Evolutionary conservation across 768 basidiomycete species (phyloP).

Genomic region (Mycena pura): DNA sequence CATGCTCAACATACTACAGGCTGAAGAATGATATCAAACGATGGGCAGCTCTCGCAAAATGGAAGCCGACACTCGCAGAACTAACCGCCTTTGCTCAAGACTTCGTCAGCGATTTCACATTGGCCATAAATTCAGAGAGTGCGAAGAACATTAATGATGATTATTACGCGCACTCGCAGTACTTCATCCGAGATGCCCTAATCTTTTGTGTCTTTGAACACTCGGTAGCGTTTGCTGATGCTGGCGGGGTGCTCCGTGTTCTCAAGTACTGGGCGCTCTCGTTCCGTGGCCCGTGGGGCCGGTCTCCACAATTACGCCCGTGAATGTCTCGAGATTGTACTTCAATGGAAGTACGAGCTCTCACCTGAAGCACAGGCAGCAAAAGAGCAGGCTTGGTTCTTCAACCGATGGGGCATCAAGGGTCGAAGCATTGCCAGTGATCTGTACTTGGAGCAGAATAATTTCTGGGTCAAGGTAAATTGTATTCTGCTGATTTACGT

Average conservation of each 20-base stretch:
- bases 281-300: slow-evolving; percentile 40
- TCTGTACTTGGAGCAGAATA: slow-evolving; percentile 40
- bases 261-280: slow-evolving; percentile 35
- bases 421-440: slow-evolving; percentile 37
- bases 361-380: slow-evolving; percentile 13
- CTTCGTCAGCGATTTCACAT: slow-evolving; percentile 7
- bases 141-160: slow-evolving; percentile 7
- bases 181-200: slow-evolving; percentile 38
- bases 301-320: slow-evolving; percentile 41
- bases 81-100: slow-evolving; percentile 6
- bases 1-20: neutral
- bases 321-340: slow-evolving; percentile 31
- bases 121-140: neutral
- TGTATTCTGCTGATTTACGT: too few relatives aligned
- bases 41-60: slow-evolving; percentile 12
- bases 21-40: slow-evolving; percentile 15
- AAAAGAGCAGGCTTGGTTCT: slow-evolving; percentile 35
- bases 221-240: slow-evolving; percentile 37
- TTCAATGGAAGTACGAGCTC: slow-evolving; percentile 31
- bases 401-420: slow-evolving; percentile 32
- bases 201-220: slow-evolving; percentile 38
- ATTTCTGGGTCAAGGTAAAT: slow-evolving; percentile 34
- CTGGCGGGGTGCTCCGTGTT: slow-evolving; percentile 34
- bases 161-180: slow-evolving; percentile 26
- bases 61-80: slow-evolving; percentile 15